Base-by-base conservation (phyloP, 768 basidiomycete species). In the Lactarius sp. region DNA sequence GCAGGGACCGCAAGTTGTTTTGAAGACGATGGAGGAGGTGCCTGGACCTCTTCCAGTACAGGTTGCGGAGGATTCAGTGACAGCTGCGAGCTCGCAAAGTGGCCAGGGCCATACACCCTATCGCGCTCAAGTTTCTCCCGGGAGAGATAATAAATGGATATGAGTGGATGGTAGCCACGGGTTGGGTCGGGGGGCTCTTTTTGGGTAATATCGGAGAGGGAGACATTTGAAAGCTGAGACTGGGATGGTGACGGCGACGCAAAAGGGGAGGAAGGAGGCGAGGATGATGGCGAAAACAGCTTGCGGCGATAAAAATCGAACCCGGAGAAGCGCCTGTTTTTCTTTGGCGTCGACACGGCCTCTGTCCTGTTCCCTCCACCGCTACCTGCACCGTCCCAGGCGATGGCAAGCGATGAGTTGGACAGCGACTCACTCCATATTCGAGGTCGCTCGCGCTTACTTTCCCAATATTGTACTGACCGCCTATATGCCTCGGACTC, bases 121-220 rank as follows among this genome's bases (percentile, higher is more conserved):
- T 99, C 97, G 59, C 97, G 80, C 71, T 98, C 94, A 71, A 94
- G 79, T 80, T 98, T 98, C 78, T 99, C 97, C 58, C 92, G 81
- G 5, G 95, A 91, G 20, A 99, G 85, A 77, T 87, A 98, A 74
- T 99, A 99, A 77, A 99, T 98, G 36, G 94, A 93, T 52, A 98
- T 83, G 33, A 99, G 81, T 0, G 94, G 95, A 73, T 98, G 94
- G 78, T 93, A 99, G 1, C 94, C 97, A 59, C 84, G 79, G 14
- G 93, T 96, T 5, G 96, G 95, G 71, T 99, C 96, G 66, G 78
- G 67, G 12, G 80, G 81, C 64, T 86, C 77, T 33, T 69, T 62
- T 78, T 78, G 74, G 13, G 74, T 54, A 12, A 64, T 64, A 73
- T 84, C 83, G 31, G 72, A 68, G 57, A 83, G 76, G 34, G 77